Conservation (phyloP, 1,284 basidiomycete species). For the Entoloma clypeatum region DNA sequence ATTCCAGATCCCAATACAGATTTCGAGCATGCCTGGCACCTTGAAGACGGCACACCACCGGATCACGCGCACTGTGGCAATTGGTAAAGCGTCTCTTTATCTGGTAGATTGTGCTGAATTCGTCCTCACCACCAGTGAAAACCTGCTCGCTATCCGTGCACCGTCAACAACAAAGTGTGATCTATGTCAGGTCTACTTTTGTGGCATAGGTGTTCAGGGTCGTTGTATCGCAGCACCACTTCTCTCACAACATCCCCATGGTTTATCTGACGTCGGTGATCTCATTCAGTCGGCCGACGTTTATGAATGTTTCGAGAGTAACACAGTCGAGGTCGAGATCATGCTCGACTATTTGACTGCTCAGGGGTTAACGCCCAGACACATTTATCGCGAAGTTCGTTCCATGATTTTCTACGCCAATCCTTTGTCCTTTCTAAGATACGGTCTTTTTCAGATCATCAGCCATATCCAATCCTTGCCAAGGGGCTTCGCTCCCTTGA, state of each 20-base stretch:
- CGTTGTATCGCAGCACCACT: conserved; percentile 64
- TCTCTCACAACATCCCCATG: conserved; percentile 60
- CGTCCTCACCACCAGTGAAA: conserved; percentile 47
- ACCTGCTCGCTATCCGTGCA: conserved; percentile 60
- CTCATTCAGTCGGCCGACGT: conserved; percentile 68
- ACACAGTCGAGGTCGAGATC: conserved; percentile 72
- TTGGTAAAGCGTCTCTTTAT: conserved; percentile 44
- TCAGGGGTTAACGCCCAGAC: conserved; percentile 54
- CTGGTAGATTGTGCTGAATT: neutral
- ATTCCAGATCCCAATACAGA: conserved; percentile 64
- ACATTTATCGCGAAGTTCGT: conserved; percentile 70
- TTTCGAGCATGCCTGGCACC: conserved; percentile 63
- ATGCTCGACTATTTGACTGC: conserved; percentile 71
- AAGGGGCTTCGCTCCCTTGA: conserved; percentile 55
- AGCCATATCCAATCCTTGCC: conserved; percentile 56
- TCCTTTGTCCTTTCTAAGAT: conserved; percentile 2
- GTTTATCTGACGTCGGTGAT: conserved; percentile 59
- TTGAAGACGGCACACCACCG: conserved; percentile 69
- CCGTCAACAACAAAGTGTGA: conserved; percentile 76
- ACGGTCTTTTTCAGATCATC: conserved; percentile 47
- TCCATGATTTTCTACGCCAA: neutral
- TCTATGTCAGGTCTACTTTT: conserved; percentile 73
- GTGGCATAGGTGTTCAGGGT: conserved; percentile 66
- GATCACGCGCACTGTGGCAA: conserved; percentile 75
- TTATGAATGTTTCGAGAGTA: conserved; percentile 73